Base-by-base conservation (phyloP, 108 stramenopile species). In the Discostella stelligeroides region DNA sequence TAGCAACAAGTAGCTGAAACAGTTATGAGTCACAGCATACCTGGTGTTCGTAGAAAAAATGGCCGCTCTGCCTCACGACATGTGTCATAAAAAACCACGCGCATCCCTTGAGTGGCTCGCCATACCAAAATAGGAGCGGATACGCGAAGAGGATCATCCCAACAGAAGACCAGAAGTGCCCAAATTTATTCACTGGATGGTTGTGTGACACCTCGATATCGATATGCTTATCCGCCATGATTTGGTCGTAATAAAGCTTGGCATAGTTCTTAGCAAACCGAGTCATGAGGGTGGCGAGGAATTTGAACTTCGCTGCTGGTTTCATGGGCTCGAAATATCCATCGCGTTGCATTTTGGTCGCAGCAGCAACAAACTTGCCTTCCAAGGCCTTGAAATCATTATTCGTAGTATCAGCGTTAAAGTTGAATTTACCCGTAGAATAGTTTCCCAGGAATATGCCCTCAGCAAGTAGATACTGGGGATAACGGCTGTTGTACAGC, bases 11-110 rank as follows among this genome's bases (percentile, higher is more conserved):
- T 14, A 63, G 13, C n/a, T 12, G 1, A 10, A 40, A 0, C 15
- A 28, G 7, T 39, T 25, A 0, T 17, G 9, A 34, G 5, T 5
- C n/a, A 28, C 10, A 0, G 42, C 64, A 49, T 21, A 74, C 73
- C 73, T 84, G 83, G 47, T 84, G 76, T 49, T 84, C 83, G 51
- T 81, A 84, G 55, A 84, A 84, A 72, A 84, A 84, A 40, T 84
- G 83, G 0, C 83, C 83, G 11, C 54, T 70, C 34, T 82, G 83
- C 27, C 83, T 76, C 11, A 84, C 59, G 30, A 81, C 71, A 42
- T 84, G 83, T 0, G 83, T 82, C 18, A 75, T 20, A 21, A 84
- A 82, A 56, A 84, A 84, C 83, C 76, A 78, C 12, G 46, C 23
- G 45, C 83, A 75, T 27, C 80, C 80, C 43, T 66, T 73, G 10